A percentile compares a stretch with the other conserved stretches of the same genome.
phyloP scores from a whole-genome alignment of 495 filamentous ascomycete species.

The Xylona heveae region DNA sequence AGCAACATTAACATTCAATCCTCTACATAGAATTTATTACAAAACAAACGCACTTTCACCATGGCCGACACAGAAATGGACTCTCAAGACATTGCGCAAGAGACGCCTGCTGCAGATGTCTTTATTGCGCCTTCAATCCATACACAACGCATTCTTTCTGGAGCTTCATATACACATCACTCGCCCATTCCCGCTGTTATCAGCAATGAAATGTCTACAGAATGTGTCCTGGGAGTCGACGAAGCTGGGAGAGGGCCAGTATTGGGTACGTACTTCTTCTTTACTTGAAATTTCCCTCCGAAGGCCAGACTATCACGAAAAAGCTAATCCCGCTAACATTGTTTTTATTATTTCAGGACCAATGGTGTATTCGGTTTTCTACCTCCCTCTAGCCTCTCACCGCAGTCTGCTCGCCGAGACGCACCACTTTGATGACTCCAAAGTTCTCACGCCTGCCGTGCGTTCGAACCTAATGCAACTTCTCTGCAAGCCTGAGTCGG shows the following conservation, averaged over 20 bases:
- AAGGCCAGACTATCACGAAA: too few relatives aligned
- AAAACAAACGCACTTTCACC: too few relatives aligned
- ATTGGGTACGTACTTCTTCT: conserved; percentile 24
- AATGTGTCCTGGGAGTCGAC: conserved; percentile 71
- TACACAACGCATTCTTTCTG: conserved; percentile 34
- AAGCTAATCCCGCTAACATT: too few relatives aligned
- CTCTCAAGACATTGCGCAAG: too few relatives aligned
- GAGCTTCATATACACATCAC: conserved; percentile 68
- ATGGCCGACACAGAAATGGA: too few relatives aligned
- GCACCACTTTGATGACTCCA: conserved; percentile 83
- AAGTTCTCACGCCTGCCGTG: conserved; percentile 53
- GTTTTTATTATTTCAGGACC: too few relatives aligned
- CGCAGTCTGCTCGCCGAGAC: conserved; percentile 48
- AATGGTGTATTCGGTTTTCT: conserved; percentile 92
- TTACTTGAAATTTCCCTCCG: too few relatives aligned
- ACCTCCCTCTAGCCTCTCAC: conserved; percentile 47
- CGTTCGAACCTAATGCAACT: conserved; percentile 55
- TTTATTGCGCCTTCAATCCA: conserved; percentile 65
- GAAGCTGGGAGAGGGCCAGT: conserved; percentile 93
- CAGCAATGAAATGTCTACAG: conserved; percentile 21
- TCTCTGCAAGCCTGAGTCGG: conserved; percentile 42
- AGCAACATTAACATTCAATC: too few relatives aligned
- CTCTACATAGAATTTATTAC: too few relatives aligned
- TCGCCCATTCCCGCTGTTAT: conserved; percentile 38
- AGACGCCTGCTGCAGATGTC: conserved; percentile 31